These are phyloP conservation scores for Heliophila coronopifolia DNA, from an alignment of 441 rosid species.

Conservation along the genomic window DNA sequence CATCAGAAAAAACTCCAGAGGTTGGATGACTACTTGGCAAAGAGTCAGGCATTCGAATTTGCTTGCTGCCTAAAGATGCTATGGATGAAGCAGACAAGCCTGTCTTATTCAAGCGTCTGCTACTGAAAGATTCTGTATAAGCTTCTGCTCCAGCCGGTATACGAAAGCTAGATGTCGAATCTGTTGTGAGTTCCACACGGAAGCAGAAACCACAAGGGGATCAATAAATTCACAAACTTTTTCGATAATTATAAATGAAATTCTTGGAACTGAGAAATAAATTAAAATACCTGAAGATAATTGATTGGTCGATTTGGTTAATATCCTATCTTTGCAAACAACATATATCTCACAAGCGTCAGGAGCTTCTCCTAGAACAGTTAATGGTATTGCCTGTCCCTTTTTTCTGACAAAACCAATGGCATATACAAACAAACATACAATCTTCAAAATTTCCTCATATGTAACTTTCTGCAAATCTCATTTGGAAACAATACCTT, in stretches of 20 bases:
- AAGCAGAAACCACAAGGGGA: conserved; percentile 4
- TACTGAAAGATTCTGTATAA: conserved; percentile 30
- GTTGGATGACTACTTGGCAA: conserved; percentile 31
- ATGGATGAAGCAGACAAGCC: conserved; percentile 31
- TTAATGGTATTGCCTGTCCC: conserved; percentile 49
- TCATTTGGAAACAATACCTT: conserved; percentile 37
- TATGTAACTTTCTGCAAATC: neutral
- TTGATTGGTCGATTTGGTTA: conserved; percentile 41
- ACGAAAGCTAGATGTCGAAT: conserved; percentile 28
- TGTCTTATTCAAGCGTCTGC: conserved; percentile 27
- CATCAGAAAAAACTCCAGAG: conserved; percentile 30
- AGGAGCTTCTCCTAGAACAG: conserved; percentile 48
- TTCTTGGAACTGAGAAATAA: neutral
- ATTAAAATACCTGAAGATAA: conserved; percentile 32
- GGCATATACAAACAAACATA: neutral
- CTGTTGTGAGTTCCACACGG: conserved; percentile 29
- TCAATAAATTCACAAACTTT: neutral
- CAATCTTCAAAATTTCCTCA: neutral
- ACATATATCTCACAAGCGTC: conserved; percentile 45
- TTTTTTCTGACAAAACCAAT: conserved; percentile 37
- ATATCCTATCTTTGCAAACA: conserved; percentile 38
- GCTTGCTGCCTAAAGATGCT: conserved; percentile 30
- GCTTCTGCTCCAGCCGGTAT: conserved; percentile 27
- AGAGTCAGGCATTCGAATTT: conserved; percentile 29
- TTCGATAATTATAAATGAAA: neutral